Percentiles rank a stretch among this genome's conserved stretches.
These are phyloP conservation scores for Cydonia oblonga DNA, from an alignment of 331 rosid species.

Conservation along the genomic window DNA sequence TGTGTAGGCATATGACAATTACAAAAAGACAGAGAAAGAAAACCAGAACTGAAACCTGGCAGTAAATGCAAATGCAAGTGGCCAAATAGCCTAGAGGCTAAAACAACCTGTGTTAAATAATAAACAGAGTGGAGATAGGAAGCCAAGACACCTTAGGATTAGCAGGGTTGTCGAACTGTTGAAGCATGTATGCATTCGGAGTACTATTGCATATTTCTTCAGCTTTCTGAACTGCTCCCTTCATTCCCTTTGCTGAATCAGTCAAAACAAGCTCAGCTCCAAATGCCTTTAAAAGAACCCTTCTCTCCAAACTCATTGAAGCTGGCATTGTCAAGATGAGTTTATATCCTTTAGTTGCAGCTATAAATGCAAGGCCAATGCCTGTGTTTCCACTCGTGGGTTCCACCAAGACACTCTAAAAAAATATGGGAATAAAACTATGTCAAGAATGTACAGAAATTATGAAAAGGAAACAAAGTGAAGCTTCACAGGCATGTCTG, in stretches of 20 bases:
- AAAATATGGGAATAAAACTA: slow-evolving; percentile 11
- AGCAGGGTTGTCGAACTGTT: slow-evolving; percentile 95
- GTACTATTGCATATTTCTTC: slow-evolving; percentile 77
- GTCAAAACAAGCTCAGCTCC: slow-evolving; percentile 97
- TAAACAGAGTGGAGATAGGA: not conserved
- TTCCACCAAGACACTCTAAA: slow-evolving; percentile 87
- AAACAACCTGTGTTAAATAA: not conserved
- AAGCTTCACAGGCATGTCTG: slow-evolving; percentile 10
- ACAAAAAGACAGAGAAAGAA: not conserved
- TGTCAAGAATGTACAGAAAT: slow-evolving; percentile 9
- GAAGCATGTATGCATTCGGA: slow-evolving; percentile 85
- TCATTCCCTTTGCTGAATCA: slow-evolving; percentile 86
- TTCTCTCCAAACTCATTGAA: slow-evolving; percentile 96
- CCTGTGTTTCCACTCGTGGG: slow-evolving; percentile 99
- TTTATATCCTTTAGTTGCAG: slow-evolving; percentile 92
- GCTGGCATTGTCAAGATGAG: slow-evolving; percentile 96
- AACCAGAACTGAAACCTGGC: not conserved
- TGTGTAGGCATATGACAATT: not conserved
- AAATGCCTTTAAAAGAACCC: slow-evolving; percentile 91
- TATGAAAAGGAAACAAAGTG: not conserved
- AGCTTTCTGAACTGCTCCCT: slow-evolving; percentile 97
- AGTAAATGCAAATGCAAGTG: not conserved
- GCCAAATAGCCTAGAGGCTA: not conserved
- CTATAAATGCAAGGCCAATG: slow-evolving; percentile 95
- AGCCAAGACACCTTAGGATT: slow-evolving; percentile 72